Conservation (phyloP, 768 basidiomycete genomes). For the Mrakia gelida region DNA sequence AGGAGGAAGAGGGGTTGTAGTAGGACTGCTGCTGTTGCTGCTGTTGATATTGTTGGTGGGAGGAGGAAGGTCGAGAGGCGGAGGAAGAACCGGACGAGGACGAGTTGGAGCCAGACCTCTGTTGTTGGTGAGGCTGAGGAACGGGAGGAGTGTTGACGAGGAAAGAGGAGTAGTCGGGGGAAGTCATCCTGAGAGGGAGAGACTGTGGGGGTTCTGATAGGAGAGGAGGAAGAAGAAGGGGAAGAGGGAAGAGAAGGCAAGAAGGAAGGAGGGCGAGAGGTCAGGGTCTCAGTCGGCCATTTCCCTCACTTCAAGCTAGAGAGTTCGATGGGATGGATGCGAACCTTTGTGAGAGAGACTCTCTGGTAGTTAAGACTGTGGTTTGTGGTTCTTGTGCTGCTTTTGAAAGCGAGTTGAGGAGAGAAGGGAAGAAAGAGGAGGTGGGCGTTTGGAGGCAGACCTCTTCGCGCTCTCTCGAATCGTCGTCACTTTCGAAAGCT, state of each 20-base stretch:
- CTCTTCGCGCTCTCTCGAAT: no score
- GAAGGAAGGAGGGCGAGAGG: background rate
- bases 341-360: background rate
- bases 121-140: background rate
- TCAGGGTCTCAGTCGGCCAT: background rate
- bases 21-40: background rate
- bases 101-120: background rate
- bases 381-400: background rate
- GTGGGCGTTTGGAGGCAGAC: background rate
- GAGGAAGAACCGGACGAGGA: background rate
- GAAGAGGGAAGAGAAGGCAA: background rate
- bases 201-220: background rate
- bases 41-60: background rate
- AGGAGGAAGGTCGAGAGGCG: background rate
- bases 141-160: background rate
- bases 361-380: background rate
- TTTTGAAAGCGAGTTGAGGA: background rate
- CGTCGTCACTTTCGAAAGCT: no score
- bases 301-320: background rate
- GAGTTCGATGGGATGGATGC: no score
- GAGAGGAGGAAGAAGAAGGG: background rate
- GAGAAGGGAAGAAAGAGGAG: background rate
- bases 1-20: background rate
- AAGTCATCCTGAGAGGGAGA: background rate
- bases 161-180: background rate